Conservation (phyloP, 164 flowering plant genomes). For the Stephania japonica region DNA sequence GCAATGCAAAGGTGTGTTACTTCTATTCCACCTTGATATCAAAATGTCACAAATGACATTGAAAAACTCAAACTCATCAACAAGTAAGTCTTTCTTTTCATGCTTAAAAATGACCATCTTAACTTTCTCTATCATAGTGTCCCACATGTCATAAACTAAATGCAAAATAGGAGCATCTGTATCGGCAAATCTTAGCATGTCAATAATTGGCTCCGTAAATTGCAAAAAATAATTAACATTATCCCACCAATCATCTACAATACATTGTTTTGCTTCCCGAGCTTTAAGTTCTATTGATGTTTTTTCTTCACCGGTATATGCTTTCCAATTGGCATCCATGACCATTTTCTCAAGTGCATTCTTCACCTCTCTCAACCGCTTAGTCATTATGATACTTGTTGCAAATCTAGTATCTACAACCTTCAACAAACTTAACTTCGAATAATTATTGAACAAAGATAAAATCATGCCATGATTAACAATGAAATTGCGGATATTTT, state of each 20-base stretch:
- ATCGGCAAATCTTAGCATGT: no score
- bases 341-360: no score
- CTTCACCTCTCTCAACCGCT: background rate
- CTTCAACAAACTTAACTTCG: background rate
- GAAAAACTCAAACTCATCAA: conserved; percentile 1
- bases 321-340: no score
- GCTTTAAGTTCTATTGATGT: no score
- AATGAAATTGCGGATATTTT: conserved; percentile 3
- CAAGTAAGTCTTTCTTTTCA: background rate
- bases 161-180: no score
- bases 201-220: no score
- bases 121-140: no score
- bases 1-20: background rate
- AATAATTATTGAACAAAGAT: background rate
- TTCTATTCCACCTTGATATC: background rate
- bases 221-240: no score
- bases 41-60: background rate
- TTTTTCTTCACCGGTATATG: no score
- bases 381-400: conserved; percentile 4
- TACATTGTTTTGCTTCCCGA: no score
- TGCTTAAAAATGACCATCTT: background rate
- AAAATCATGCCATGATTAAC: conserved; percentile 4
- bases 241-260: no score
- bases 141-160: no score
- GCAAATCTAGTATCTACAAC: background rate